phyloP scores from a whole-genome alignment of 768 basidiomycete genomes.

The Naematelia aurantialba region DNA sequence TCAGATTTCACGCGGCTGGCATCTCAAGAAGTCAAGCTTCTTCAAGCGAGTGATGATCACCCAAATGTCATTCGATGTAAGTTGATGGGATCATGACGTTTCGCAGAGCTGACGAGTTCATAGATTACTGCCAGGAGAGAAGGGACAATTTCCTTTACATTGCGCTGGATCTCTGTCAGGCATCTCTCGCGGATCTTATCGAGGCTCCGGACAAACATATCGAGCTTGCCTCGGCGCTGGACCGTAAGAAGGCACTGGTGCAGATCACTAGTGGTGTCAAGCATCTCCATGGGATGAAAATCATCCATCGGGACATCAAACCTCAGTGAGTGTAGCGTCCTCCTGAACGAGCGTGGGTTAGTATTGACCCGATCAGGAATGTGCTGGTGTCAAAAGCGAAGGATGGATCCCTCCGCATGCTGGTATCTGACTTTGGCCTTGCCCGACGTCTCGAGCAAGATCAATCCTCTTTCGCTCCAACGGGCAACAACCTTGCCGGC shows the following conservation, averaged over 20 bases:
- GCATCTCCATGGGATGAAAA: conserved; percentile 88
- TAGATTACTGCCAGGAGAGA: conserved; percentile 88
- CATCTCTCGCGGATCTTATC: conserved; percentile 48
- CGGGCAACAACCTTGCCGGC: conserved; percentile 78
- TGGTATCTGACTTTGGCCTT: conserved; percentile 84
- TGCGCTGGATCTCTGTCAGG: conserved; percentile 72
- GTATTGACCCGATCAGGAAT: conserved; percentile 54
- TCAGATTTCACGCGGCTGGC: conserved; percentile 95
- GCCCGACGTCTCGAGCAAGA: conserved; percentile 93
- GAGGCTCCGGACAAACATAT: conserved; percentile 59
- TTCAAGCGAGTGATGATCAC: conserved; percentile 96
- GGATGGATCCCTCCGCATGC: conserved; percentile 52
- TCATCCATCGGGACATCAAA: conserved; percentile 98
- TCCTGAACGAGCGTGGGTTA: background rate
- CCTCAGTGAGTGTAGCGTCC: conserved; percentile 59
- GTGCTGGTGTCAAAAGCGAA: conserved; percentile 78
- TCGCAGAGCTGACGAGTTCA: conserved; percentile 4
- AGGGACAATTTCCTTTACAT: conserved; percentile 94
- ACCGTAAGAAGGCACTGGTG: conserved; percentile 78
- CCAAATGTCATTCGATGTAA: conserved; percentile 77
- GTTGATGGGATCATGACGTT: conserved; percentile 5
- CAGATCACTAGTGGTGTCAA: conserved; percentile 84
- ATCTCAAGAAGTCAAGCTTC: conserved; percentile 82
- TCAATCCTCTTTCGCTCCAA: conserved; percentile 93
- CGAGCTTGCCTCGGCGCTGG: conserved; percentile 66